Evolutionary conservation across 139 green algal species (phyloP), one percentile per base, ranked within the genome.

Genomic region (Volvox africanus): DNA sequence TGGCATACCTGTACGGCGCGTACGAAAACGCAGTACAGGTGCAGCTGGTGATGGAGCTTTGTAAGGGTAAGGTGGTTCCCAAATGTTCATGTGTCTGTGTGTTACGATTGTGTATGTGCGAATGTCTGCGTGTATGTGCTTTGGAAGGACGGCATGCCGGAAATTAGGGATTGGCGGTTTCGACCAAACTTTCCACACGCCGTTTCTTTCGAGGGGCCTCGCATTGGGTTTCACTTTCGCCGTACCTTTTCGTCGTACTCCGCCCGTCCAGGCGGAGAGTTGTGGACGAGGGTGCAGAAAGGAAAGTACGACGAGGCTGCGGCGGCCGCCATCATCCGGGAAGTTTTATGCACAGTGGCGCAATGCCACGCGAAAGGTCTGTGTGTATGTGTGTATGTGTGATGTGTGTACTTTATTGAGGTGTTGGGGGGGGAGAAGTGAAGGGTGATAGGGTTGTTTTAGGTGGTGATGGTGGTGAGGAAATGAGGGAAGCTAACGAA

Each of bases 21-120:
- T 98, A 94, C 86, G 97, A 98, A 83, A 95, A 96, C 33, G 89
- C 95, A 24, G 68, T 88, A 65, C 89, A 88, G 26, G 96, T 98
- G 13, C 90, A 97, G 86, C 71, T 98, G 22, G 96, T 98, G 18
- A 95, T 98, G 93, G 96, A 98, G 93, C 89, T 97, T 50, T 97
- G 95, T 88, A 93, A 55, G 0, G 96, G 94, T 1, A 91, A 73
- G 65, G 2, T 24, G 65, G 65, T 73, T 73, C 44, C 44, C 44
- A 55, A 55, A 55, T 9, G 44, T 55, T 9, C 44, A 9, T 5
- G 44, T 11, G 11, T 2, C 21, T 12, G 65, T 9, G 11, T 6
- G 65, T 2, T 16, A 12, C 5, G 65, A 16, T 73, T 73, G 65
- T 6, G 65, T 6, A 30, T 26, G 16, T 73, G 65, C 65, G 65